Evolutionary conservation across 2,329 filamentous ascomycete genomes (phyloP).

Genomic region (Zasmidium cellare): DNA sequence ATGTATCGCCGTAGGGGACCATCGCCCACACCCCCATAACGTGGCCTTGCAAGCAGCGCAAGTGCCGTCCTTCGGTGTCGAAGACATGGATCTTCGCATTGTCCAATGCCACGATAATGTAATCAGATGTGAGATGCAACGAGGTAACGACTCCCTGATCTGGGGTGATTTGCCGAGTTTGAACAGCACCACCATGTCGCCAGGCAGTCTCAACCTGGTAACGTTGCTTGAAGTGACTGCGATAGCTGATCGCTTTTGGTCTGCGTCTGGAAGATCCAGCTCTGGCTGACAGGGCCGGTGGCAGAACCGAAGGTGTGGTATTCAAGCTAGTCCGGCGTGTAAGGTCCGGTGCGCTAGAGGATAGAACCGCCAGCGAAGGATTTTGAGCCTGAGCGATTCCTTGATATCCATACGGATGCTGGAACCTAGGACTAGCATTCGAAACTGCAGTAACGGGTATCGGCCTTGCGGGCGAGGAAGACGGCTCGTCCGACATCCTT

Average conservation of each 20-base stretch:
- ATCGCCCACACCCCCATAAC: constrained; percentile 99
- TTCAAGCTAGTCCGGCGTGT: constrained; percentile 30
- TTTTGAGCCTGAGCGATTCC: constrained; percentile 26
- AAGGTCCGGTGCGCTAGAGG: constrained; percentile 51
- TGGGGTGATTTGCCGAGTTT: constrained; percentile 85
- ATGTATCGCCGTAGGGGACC: constrained; percentile 93
- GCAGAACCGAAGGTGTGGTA: constrained; percentile 20
- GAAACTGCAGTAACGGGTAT: constrained; percentile 19
- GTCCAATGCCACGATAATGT: constrained; percentile 95
- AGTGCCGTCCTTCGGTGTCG: constrained; percentile 82
- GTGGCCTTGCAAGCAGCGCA: constrained; percentile 88
- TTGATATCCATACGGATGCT: constrained; percentile 31
- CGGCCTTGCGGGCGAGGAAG: constrained; percentile 19
- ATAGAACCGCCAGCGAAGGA: constrained; percentile 38
- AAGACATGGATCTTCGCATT: constrained; percentile 99
- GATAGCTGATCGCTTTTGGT: constrained; percentile 77
- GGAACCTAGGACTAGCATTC: constrained; percentile 18
- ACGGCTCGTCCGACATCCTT: constrained; percentile 49
- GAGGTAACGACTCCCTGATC: constrained; percentile 97
- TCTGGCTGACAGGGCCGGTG: constrained; percentile 26
- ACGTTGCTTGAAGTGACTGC: constrained; percentile 95
- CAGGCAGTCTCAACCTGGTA: constrained; percentile 97
- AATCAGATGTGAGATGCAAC: constrained; percentile 88
- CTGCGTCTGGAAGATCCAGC: constrained; percentile 45
- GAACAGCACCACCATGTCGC: constrained; percentile 85